Evolutionary conservation across 2,329 filamentous ascomycete genomes (phyloP), one percentile per base, ranked within the genome.

Genomic region (Talaromyces sp.): DNA sequence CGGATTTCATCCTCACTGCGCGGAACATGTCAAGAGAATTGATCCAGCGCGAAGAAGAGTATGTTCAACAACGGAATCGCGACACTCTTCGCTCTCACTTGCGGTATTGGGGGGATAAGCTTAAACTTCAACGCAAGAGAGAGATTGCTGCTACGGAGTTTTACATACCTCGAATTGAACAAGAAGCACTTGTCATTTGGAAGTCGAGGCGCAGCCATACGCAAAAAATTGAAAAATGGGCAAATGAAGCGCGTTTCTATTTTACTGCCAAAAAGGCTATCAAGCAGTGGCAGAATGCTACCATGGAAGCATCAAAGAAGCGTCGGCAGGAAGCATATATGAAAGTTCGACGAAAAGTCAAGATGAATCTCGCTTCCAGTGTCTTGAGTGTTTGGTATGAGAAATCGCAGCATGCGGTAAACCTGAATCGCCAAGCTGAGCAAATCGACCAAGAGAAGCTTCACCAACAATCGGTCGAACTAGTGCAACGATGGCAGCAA

Each of bases 261-360:
- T 82, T 84, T 42, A 68, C 82, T n/a, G 74, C 78, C 49, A 84
- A 76, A 8, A 76, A 73, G 49, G 73, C 77, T 2, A 65, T 86
- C 57, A 83, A 80, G 64, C 69, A 71, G 15, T 87, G 84, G 84
- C 78, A 76, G 25, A 73, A 76, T 44, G 78, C 80, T 22, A 81
- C 81, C 1, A 70, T 79, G 49, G 75, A 83, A 59, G 77, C 81
- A 17, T 76, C 82, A 33, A 81, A 83, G 62, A 76, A 77, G 64
- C 80, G 83, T 25, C 79, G 83, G 32, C 79, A 84, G 56, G 80
- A 85, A 44, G 80, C 82, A 0, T 88, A 88, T 71, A 76, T 79
- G 2, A 78, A 79, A 25, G 71, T 86, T 33, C 77, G 85, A 63
- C 75, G 83, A 54, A 78, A 72, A 51, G 71, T 81, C 55, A 88